phyloP scores from a whole-genome alignment of 2,329 filamentous ascomycete species.

The Paecilomyces dactylethromorphus region DNA sequence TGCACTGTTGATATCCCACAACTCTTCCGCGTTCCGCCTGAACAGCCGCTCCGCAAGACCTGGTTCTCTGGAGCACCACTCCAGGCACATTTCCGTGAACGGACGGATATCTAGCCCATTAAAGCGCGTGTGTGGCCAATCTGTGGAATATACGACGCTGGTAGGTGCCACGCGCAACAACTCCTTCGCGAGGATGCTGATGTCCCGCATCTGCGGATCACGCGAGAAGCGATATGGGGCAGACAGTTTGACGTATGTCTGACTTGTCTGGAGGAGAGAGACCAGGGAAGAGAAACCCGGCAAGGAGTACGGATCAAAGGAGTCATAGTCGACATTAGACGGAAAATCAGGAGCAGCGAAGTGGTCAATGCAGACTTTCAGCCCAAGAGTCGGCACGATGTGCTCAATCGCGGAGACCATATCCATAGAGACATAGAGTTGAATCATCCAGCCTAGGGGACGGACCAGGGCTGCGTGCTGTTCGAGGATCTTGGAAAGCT shows the following conservation, averaged over 20 bases:
- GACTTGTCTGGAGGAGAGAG: constrained; percentile 39
- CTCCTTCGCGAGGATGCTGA: constrained; percentile 45
- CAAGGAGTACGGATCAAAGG: constrained; percentile 39
- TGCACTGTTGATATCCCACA: constrained; percentile 34
- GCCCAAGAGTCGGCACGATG: constrained; percentile 43
- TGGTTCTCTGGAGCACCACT: constrained; percentile 45
- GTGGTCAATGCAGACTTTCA: constrained; percentile 55
- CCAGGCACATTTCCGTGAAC: constrained; percentile 49
- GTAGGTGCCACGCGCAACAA: constrained; percentile 41
- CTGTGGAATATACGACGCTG: constrained; percentile 52
- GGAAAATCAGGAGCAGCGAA: constrained; percentile 46
- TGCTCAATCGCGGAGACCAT: constrained; percentile 44
- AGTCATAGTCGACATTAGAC: constrained; percentile 6
- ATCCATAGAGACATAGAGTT: constrained; percentile 51
- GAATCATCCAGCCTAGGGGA: constrained; percentile 50
- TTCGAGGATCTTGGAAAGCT: constrained; percentile 38
- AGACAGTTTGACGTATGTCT: constrained; percentile 53
- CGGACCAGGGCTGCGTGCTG: constrained; percentile 46
- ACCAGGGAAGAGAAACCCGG: constrained; percentile 46
- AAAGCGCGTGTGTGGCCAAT: constrained; percentile 60
- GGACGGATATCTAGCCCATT: constrained; percentile 50
- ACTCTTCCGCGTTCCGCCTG: constrained; percentile 48
- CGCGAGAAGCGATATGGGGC: constrained; percentile 51
- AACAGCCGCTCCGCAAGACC: constrained; percentile 47
- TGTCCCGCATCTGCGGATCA: constrained; percentile 37